Conservation (phyloP, 2,329 filamentous ascomycete species). For the Neoscytalidium dimidiatum region DNA sequence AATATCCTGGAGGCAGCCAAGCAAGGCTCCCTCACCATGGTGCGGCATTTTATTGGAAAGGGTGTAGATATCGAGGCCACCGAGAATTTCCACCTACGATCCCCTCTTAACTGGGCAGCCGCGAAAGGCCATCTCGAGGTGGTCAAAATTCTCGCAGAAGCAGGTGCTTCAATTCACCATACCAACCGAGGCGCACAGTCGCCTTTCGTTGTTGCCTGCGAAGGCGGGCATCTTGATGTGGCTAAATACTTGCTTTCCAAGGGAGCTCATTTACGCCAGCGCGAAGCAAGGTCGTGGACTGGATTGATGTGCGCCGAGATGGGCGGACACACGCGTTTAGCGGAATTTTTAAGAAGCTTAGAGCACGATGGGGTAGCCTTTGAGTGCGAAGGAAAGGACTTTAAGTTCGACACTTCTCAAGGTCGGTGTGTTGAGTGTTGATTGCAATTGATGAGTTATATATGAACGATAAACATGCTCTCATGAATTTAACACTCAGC, state of each 20-base stretch:
- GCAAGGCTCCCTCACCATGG: not conserved
- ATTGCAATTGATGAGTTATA: no score
- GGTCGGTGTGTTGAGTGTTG: not conserved
- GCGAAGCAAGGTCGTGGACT: not conserved
- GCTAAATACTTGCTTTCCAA: not conserved
- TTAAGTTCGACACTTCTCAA: no score
- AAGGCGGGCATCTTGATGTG: not conserved
- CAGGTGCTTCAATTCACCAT: not conserved
- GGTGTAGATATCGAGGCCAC: not conserved
- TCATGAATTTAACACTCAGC: no score
- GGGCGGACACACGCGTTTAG: not conserved
- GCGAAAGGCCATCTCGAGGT: conserved; percentile 8
- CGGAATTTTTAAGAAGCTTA: not conserved
- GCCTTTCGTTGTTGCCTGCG: not conserved
- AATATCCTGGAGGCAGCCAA: not conserved
- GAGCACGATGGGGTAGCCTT: not conserved
- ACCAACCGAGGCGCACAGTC: not conserved
- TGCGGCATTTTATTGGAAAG: not conserved
- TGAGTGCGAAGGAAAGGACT: not conserved
- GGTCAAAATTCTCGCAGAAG: not conserved
- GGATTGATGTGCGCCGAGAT: not conserved
- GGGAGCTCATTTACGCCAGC: not conserved
- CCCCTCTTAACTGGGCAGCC: conserved; percentile 6
- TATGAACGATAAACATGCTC: no score
- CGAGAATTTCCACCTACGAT: not conserved